A percentile compares a stretch with the other conserved stretches of the same genome.
These are phyloP conservation scores for Candida fluviatilis DNA, from an alignment of 805 yeast species.

Conservation along the genomic window DNA sequence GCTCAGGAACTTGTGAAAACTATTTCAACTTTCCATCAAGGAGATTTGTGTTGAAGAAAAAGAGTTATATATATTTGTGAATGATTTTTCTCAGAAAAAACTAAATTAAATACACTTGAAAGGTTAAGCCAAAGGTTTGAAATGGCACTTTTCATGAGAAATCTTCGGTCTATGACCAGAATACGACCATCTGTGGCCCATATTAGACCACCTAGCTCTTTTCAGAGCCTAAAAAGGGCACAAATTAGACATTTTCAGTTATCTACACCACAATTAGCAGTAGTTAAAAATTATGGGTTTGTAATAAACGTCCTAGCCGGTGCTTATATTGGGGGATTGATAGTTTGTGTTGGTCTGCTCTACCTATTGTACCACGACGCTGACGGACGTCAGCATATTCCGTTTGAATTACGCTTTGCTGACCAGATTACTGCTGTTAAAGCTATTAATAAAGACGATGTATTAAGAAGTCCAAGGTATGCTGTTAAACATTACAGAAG, in stretches of 20 bases:
- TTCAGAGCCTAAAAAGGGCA: background rate
- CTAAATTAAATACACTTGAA: no score
- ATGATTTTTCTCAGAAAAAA: background rate
- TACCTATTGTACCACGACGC: slow-evolving; percentile 39
- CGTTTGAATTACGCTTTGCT: slow-evolving; percentile 31
- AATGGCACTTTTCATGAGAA: background rate
- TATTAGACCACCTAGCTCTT: background rate
- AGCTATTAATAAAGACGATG: slow-evolving; percentile 43
- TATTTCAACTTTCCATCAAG: no score
- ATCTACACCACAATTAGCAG: slow-evolving; percentile 15
- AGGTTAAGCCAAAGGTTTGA: background rate
- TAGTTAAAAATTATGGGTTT: slow-evolving; percentile 17
- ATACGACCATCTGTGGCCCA: background rate
- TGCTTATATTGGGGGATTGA: slow-evolving; percentile 38
- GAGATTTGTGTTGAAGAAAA: no score
- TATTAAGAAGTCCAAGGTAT: slow-evolving; percentile 35
- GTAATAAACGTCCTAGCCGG: slow-evolving; percentile 37
- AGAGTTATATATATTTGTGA: no score
- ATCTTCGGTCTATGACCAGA: background rate
- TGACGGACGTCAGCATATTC: slow-evolving; percentile 34
- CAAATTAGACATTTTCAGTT: slow-evolving; percentile 12
- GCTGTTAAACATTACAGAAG: slow-evolving; percentile 42
- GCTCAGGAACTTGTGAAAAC: no score
- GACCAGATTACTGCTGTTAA: slow-evolving; percentile 35
- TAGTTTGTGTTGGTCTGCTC: slow-evolving; percentile 36